Conservation (phyloP, 2,329 filamentous ascomycete genomes). For the Hymenoscyphus infarciens region DNA sequence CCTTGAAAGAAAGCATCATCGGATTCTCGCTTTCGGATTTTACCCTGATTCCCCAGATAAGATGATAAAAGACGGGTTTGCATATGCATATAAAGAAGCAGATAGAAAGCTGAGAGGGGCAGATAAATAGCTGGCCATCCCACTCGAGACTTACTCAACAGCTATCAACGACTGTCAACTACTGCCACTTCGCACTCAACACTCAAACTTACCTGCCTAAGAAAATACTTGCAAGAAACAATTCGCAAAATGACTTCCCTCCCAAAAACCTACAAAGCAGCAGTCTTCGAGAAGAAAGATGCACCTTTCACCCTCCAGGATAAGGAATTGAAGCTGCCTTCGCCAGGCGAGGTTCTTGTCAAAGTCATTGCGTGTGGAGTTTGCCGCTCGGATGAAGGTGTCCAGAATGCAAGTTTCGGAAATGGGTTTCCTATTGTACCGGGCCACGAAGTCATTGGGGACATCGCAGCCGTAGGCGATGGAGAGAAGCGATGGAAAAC, state of each 20-base stretch:
- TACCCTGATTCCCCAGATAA: too few species aligned
- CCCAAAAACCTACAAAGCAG: constrained; percentile 65
- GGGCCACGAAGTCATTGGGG: constrained; percentile 70
- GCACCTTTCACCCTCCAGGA: constrained; percentile 56
- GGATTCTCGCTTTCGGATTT: too few species aligned
- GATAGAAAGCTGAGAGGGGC: too few species aligned
- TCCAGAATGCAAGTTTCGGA: constrained; percentile 49
- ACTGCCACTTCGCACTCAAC: not conserved
- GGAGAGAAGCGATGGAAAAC: constrained; percentile 55
- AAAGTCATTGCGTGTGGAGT: constrained; percentile 71
- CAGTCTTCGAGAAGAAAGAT: constrained; percentile 52
- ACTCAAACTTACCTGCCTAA: not conserved
- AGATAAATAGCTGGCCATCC: not conserved
- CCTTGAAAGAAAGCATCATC: too few species aligned
- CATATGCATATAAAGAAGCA: too few species aligned
- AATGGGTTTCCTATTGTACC: constrained; percentile 58
- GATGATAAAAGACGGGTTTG: too few species aligned
- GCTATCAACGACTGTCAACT: not conserved
- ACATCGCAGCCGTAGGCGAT: constrained; percentile 58
- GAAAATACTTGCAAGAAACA: not conserved
- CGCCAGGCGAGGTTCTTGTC: constrained; percentile 58
- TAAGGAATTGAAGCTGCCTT: constrained; percentile 53
- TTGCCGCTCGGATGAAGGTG: constrained; percentile 57
- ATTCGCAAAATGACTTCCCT: constrained; percentile 37
- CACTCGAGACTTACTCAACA: too few species aligned